Evolutionary conservation across 208 protist species (phyloP).

Genomic region (Leishmania arabica): DNA sequence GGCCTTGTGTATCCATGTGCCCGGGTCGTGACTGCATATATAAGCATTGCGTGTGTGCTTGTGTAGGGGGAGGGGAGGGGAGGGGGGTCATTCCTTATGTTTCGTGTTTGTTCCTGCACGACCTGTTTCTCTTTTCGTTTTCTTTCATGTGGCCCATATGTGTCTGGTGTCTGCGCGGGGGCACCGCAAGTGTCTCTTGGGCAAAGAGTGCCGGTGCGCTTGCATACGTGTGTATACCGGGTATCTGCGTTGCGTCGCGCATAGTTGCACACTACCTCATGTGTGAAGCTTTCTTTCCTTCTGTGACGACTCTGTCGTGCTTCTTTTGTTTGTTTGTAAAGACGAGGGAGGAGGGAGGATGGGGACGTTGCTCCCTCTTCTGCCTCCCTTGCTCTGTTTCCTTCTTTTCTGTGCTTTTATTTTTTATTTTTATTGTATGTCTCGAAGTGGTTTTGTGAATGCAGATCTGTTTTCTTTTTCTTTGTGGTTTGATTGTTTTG

Average conservation of each 20-base stretch:
- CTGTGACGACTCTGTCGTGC: neutral
- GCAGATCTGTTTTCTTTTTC: neutral
- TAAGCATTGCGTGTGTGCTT: neutral
- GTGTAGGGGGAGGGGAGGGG: too few species aligned
- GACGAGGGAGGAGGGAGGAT: too few species aligned
- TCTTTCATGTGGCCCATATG: neutral
- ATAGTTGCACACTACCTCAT: neutral
- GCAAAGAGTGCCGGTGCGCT: neutral
- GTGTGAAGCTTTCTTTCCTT: slow-evolving; percentile 5
- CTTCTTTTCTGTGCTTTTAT: neutral
- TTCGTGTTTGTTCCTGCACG: slow-evolving; percentile 9
- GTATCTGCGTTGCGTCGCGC: neutral
- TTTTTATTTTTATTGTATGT: too few species aligned
- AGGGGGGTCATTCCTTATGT: neutral
- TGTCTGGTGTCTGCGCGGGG: neutral
- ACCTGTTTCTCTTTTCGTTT: slow-evolving; percentile 13
- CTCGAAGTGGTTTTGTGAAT: too few species aligned
- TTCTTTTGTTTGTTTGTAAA: neutral
- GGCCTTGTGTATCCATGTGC: neutral
- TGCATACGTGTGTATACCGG: neutral
- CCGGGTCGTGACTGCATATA: neutral
- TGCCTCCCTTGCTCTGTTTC: neutral
- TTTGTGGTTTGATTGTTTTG: too few species aligned
- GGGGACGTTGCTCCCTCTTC: neutral
- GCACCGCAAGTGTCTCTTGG: neutral